phyloP scores from a whole-genome alignment of 2,329 filamentous ascomycete genomes.

The Alternaria sp. region DNA sequence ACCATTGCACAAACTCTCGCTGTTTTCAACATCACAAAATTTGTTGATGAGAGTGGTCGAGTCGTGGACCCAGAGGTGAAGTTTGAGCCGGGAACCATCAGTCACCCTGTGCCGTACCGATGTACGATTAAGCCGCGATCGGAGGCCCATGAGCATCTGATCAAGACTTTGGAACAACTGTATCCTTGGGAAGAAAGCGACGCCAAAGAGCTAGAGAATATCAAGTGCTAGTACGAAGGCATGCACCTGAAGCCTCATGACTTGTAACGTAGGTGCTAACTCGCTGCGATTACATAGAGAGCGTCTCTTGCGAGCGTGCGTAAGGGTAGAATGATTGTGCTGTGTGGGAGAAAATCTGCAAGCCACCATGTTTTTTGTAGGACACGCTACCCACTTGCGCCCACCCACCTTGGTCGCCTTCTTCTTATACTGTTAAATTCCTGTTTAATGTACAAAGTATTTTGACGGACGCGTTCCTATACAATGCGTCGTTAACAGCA shows the following conservation, averaged over 20 bases:
- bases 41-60: neutral
- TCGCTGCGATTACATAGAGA: too few species aligned
- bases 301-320: neutral
- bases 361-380: neutral
- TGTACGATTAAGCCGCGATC: constrained; percentile 46
- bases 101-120: constrained; percentile 50
- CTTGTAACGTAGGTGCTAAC: too few species aligned
- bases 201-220: constrained; percentile 27
- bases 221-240: neutral
- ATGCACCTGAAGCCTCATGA: neutral
- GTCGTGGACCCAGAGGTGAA: constrained; percentile 8
- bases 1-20: constrained; percentile 57
- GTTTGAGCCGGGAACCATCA: constrained; percentile 41
- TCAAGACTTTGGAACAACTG: constrained; percentile 39
- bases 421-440: neutral
- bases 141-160: constrained; percentile 42
- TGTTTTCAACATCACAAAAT: constrained; percentile 54
- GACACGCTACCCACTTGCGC: neutral
- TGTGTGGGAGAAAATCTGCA: neutral
- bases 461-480: neutral
- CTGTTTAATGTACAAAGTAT: neutral
- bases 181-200: constrained; percentile 52
- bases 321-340: neutral
- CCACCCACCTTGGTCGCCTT: neutral
- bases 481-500: neutral